Conservation (phyloP, 2,329 filamentous ascomycete species). For the Alternaria viburni region DNA sequence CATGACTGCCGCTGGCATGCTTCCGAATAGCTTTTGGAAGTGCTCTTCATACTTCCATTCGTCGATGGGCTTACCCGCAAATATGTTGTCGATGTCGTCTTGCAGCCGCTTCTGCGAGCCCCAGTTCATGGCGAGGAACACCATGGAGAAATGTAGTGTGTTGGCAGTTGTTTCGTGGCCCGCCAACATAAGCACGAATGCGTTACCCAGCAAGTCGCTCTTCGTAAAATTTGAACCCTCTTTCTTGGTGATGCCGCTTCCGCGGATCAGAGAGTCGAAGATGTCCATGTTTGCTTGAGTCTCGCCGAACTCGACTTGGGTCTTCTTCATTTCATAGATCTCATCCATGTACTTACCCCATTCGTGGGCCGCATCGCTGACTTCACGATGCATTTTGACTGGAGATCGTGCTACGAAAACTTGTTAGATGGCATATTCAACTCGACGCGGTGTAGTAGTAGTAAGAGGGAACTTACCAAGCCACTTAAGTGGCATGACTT, state of each 20-base stretch:
- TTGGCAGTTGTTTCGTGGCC: constrained; percentile 85
- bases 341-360: constrained; percentile 74
- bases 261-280: constrained; percentile 54
- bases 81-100: constrained; percentile 69
- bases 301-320: constrained; percentile 47
- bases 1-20: constrained; percentile 75
- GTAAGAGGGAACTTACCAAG: constrained; percentile 51
- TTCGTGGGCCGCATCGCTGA: constrained; percentile 64
- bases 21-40: constrained; percentile 69
- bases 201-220: constrained; percentile 73
- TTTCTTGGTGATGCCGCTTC: constrained; percentile 41
- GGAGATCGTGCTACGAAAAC: constrained; percentile 36
- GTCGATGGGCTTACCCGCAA: constrained; percentile 63
- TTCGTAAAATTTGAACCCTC: constrained; percentile 41
- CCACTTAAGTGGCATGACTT: constrained; percentile 66
- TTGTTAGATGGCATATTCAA: constrained; percentile 2
- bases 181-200: constrained; percentile 68
- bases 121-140: constrained; percentile 71
- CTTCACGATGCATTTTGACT: constrained; percentile 57
- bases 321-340: constrained; percentile 67
- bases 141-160: constrained; percentile 72
- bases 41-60: constrained; percentile 75
- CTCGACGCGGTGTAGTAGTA: neutral
- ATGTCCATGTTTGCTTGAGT: constrained; percentile 60
- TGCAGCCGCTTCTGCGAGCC: constrained; percentile 70